These are phyloP conservation scores for Candida boidinii DNA, from an alignment of 805 yeast species.

Conservation along the genomic window DNA sequence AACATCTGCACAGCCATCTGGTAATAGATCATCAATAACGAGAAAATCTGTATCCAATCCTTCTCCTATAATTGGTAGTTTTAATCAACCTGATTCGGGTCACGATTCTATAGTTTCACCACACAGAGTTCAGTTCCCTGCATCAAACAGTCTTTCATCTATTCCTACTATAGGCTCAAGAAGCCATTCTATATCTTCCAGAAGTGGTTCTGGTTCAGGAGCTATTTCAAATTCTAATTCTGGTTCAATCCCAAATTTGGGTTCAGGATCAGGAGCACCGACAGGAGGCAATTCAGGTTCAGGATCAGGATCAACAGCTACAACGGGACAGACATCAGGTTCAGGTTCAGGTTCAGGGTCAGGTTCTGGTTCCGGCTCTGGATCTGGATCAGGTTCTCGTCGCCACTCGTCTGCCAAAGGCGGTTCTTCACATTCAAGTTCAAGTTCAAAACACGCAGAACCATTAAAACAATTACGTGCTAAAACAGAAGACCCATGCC, in stretches of 20 bases:
- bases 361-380: neutral
- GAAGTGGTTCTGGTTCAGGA: neutral
- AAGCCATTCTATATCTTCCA: conserved; percentile 4
- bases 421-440: conserved; percentile 1
- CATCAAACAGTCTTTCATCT: no score
- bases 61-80: no score
- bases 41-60: no score
- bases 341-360: neutral
- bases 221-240: neutral
- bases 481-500: conserved; percentile 85
- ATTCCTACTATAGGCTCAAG: no score
- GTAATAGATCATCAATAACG: no score
- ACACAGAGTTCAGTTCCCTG: no score
- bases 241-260: neutral
- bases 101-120: no score
- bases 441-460: conserved; percentile 28
- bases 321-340: conserved; percentile 9
- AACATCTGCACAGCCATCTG: no score
- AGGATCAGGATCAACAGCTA: conserved; percentile 20
- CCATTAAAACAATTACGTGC: conserved; percentile 81
- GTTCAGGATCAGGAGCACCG: no score
- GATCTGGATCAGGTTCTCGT: neutral
- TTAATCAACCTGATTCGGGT: no score
- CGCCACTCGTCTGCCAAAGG: neutral
- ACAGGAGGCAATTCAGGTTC: neutral